phyloP scores from a whole-genome alignment of 2,329 filamentous ascomycete species.

The Mycosphaerella sp. region DNA sequence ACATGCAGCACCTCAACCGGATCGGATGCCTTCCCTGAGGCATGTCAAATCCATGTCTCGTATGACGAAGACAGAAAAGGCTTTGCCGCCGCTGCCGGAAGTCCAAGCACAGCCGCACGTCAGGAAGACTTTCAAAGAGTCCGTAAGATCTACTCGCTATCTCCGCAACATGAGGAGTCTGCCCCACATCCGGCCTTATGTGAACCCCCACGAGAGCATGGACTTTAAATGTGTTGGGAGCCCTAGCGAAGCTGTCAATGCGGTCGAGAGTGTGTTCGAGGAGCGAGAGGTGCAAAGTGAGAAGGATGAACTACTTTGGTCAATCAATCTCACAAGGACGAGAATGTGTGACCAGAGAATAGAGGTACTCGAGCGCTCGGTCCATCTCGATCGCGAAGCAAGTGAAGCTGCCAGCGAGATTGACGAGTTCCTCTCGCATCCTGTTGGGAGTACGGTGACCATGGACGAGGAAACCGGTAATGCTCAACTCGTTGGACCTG shows the following conservation, averaged over 20 bases:
- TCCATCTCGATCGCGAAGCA: slow-evolving; percentile 7
- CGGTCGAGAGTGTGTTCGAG: slow-evolving; percentile 5
- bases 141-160: slow-evolving; percentile 4
- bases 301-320: slow-evolving; percentile 2
- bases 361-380: neutral
- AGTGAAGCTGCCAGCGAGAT: slow-evolving; percentile 4
- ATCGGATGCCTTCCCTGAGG: neutral
- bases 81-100: slow-evolving; percentile 3
- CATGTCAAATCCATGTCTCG: neutral
- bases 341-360: slow-evolving; percentile 1
- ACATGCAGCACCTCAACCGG: neutral
- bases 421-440: slow-evolving; percentile 2
- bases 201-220: slow-evolving; percentile 1
- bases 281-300: slow-evolving; percentile 4
- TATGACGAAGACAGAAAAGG: neutral
- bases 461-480: slow-evolving; percentile 4
- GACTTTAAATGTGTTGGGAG: slow-evolving; percentile 1
- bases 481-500: slow-evolving; percentile 10
- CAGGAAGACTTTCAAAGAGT: slow-evolving; percentile 4
- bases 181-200: slow-evolving; percentile 2
- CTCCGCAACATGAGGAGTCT: slow-evolving; percentile 9
- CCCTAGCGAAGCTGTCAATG: neutral
- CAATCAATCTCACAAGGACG: slow-evolving; percentile 9
- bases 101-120: neutral
- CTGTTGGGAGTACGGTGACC: slow-evolving; percentile 7